A percentile compares a stretch with the other conserved stretches of the same genome.
Evolutionary conservation across 305 asterid species (phyloP).

Genomic region (Petunia hybrid): DNA sequence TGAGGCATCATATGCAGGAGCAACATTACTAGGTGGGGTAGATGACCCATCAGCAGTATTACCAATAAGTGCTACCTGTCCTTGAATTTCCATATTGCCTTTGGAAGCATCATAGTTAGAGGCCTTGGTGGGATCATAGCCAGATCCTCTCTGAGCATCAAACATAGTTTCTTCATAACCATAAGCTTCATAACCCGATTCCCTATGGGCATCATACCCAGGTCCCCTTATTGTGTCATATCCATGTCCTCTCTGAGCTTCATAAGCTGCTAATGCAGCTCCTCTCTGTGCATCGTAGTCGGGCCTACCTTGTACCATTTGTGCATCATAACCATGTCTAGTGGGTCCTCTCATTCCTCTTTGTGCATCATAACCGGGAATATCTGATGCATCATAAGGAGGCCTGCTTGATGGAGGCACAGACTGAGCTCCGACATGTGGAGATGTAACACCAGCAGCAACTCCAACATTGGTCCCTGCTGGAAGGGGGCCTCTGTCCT

Average conservation of each 20-base stretch:
- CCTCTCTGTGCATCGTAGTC: conserved; percentile 51
- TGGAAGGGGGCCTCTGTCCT: conserved; percentile 60
- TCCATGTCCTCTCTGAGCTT: conserved; percentile 50
- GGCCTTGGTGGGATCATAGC: too few relatives aligned
- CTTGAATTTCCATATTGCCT: conserved; percentile 62
- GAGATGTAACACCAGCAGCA: conserved; percentile 47
- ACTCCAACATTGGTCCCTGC: conserved; percentile 51
- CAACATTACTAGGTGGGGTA: conserved; percentile 48
- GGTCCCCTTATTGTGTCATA: conserved; percentile 44
- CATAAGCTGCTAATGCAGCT: conserved; percentile 45
- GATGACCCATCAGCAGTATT: conserved; percentile 52
- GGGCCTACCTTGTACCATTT: conserved; percentile 42
- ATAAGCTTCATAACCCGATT: conserved; percentile 45
- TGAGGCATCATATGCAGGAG: conserved; percentile 48
- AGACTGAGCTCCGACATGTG: conserved; percentile 55
- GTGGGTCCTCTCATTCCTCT: conserved; percentile 41
- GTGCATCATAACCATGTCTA: conserved; percentile 53
- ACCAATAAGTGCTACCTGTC: conserved; percentile 48
- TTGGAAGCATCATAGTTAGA: conserved; percentile 49
- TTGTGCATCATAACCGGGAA: conserved; percentile 48
- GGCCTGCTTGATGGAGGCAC: conserved; percentile 47
- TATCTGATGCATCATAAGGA: conserved; percentile 47
- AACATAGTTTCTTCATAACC: conserved; percentile 45
- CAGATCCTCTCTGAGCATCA: too few relatives aligned
- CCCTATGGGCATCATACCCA: conserved; percentile 48